phyloP scores from a whole-genome alignment of 148 eudicot species.

The Rhododendron kiyosumense region DNA sequence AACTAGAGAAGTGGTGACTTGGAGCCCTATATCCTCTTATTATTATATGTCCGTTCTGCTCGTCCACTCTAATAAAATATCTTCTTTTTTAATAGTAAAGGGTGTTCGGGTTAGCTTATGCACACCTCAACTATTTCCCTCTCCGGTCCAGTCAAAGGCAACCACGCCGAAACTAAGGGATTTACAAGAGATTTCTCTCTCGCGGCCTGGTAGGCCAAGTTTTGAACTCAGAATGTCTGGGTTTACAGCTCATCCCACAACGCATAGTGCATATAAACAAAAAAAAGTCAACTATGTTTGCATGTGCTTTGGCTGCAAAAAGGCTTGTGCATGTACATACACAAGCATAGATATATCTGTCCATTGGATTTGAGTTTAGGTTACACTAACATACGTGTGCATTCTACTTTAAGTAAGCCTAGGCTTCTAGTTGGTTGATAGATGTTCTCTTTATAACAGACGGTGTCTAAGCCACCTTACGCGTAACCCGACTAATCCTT shows the following conservation, averaged over 20 bases:
- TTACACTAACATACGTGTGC: background rate
- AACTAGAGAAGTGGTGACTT: background rate
- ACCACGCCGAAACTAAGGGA: background rate
- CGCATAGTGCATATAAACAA: background rate
- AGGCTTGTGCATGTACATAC: background rate
- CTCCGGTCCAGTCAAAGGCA: background rate
- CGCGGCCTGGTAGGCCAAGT: background rate
- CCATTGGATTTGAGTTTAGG: background rate
- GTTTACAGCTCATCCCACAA: too few species aligned
- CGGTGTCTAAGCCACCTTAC: background rate
- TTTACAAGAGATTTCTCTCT: background rate
- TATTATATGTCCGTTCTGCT: background rate
- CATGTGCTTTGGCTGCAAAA: background rate
- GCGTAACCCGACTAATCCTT: background rate
- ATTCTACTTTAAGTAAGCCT: background rate
- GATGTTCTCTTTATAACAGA: background rate
- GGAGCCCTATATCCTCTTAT: background rate
- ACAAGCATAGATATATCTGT: background rate
- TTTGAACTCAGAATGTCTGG: background rate
- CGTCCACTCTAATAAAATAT: background rate
- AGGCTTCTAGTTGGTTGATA: background rate
- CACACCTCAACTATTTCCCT: too few species aligned
- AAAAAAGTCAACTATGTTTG: background rate
- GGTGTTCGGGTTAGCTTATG: too few species aligned
- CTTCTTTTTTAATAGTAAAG: background rate